Evolutionary conservation across 495 filamentous ascomycete species (phyloP), one percentile per base, ranked within the genome.

Genomic region (Pseudoneurospora amorphoporcata): DNA sequence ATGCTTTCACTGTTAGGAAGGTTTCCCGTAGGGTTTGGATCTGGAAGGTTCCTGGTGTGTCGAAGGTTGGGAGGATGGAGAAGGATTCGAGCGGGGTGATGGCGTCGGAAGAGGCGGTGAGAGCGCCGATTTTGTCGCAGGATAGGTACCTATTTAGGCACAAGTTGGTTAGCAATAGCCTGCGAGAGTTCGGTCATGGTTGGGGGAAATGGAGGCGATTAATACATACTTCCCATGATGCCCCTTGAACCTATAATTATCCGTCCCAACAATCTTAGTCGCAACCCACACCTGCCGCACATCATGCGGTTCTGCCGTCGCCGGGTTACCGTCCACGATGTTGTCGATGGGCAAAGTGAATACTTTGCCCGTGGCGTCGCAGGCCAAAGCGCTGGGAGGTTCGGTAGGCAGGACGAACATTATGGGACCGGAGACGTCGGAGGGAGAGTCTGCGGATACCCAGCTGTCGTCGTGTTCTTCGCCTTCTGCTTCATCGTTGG

Each of bases 261-360:
- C 93, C 10, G 90, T 93, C 4, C 95, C 95, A 5, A 92, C 90
- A 19, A 97, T 90, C 72, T 86, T 85, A 74, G 92, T 97, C 70
- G 92, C 94, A 71, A 98, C 87, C 94, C 94, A 98, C 23, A 99
- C 95, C 82, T 98, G 94, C 73, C 94, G 85, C 29, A 98, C 92
- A 80, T 97, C 93, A 76, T 97, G 94, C 68, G 95, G 95, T 81
- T 98, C 95, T 40, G 95, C 93, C 4, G 89, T 96, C 17, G 83
- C 73, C 5, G 92, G 88, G 81, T 95, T 90, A 29, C 86, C 89
- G 70, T 95, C 93, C 58, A 95, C 82, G 32, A 97, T 89, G 77
- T 97, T 96, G 83, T 94, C 92, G 43, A 98, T 83, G 35, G 85
- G 82, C 71, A 90, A 90, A 2, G 92, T 86, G 77, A 95, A 98